A percentile compares a stretch with the other conserved stretches of the same genome.
Evolutionary conservation across 2,329 filamentous ascomycete genomes (phyloP).

Genomic region (Pestalotiopsis sp.): DNA sequence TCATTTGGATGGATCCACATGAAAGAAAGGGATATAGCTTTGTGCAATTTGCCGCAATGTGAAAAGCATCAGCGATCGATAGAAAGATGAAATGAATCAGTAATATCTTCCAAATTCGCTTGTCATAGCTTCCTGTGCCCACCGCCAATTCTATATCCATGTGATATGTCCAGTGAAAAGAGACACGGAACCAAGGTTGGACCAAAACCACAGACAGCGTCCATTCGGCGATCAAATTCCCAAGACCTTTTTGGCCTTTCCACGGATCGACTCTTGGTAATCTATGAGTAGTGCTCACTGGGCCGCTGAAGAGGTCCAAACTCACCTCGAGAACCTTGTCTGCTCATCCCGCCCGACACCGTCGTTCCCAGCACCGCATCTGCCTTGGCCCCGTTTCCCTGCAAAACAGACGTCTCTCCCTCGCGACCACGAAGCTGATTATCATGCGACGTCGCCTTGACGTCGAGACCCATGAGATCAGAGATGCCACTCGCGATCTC

Average conservation of each 20-base stretch:
- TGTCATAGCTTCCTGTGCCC: not conserved
- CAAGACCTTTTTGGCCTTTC: not conserved
- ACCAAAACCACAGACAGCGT: not conserved
- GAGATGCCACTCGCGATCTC: not conserved
- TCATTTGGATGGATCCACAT: not conserved
- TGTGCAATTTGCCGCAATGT: no score
- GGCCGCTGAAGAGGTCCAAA: not conserved
- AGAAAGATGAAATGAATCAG: slow-evolving; percentile 2
- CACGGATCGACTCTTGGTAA: not conserved
- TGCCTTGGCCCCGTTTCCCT: not conserved
- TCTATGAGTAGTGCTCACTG: not conserved
- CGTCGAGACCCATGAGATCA: not conserved
- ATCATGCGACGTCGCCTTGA: not conserved
- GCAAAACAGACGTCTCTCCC: not conserved
- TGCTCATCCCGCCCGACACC: not conserved
- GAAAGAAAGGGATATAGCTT: not conserved
- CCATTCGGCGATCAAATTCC: not conserved
- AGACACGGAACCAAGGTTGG: not conserved
- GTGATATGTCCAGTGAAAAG: not conserved
- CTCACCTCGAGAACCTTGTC: not conserved
- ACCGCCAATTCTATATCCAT: not conserved
- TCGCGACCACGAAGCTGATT: not conserved
- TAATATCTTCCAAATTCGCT: not conserved
- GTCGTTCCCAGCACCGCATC: not conserved
- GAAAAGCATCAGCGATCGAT: not conserved